Percentiles rank a stretch among this genome's conserved stretches.
Conservation (phyloP, 176 grass and related monocot genomes). For the Oryza rufipogon region DNA sequence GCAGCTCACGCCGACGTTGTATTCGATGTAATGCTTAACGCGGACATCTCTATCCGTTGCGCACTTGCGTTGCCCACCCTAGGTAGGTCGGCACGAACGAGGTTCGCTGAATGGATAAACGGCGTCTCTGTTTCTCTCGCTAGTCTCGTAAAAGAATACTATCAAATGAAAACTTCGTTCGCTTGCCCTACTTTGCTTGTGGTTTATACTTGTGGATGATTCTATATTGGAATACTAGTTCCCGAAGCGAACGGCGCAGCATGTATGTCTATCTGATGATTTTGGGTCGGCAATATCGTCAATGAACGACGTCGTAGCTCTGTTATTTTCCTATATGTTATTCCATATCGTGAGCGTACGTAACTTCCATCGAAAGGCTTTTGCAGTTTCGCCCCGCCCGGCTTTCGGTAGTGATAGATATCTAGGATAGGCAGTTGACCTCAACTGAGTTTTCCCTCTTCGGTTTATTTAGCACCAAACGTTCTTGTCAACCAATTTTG, state of each 20-base stretch:
- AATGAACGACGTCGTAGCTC: not conserved
- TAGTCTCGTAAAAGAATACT: not conserved
- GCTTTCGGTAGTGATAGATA: not conserved
- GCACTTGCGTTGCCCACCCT: not conserved
- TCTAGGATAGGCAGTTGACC: not conserved
- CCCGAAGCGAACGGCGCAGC: not conserved
- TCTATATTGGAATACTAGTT: not conserved
- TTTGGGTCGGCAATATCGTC: slow-evolving; percentile 38
- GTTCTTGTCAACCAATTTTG: not conserved
- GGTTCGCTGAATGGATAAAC: not conserved
- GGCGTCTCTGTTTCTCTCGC: not conserved
- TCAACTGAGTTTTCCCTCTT: not conserved
- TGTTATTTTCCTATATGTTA: not conserved
- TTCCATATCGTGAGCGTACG: not conserved
- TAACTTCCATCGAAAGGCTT: not conserved
- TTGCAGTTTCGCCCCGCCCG: not conserved
- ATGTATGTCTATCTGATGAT: not conserved
- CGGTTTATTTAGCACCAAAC: not conserved
- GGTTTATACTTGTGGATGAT: not conserved
- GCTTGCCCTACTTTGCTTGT: slow-evolving; percentile 18
- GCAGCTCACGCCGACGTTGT: slow-evolving; percentile 39
- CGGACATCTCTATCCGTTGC: slow-evolving; percentile 37
- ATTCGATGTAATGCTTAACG: slow-evolving; percentile 20
- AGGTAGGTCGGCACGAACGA: slow-evolving; percentile 3
- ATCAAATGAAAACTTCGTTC: not conserved